phyloP scores from a whole-genome alignment of 345 rosid species.

The Clausena lansium region DNA sequence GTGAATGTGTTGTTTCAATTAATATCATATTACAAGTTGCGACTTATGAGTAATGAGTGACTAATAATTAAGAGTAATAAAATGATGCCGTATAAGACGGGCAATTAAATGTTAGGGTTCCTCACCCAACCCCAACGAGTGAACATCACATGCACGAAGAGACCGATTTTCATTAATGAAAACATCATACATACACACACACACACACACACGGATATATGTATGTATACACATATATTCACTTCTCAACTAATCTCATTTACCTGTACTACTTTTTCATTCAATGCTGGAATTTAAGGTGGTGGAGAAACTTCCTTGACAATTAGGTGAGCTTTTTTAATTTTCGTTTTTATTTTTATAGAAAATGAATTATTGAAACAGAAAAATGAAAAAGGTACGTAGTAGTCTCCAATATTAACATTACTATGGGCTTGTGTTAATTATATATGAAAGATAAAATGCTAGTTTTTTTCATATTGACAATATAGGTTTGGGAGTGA shows the following conservation, averaged over 20 bases:
- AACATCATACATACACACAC: no score
- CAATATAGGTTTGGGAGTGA: neutral
- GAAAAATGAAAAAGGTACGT: no score
- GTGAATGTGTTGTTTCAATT: no score
- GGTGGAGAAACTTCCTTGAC: neutral
- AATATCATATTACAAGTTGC: no score
- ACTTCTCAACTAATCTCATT: slow-evolving; percentile 11
- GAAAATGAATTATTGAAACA: neutral
- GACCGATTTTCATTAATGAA: slow-evolving; percentile 4
- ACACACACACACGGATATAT: no score
- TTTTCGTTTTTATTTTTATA: neutral
- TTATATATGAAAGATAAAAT: neutral
- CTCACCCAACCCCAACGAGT: neutral
- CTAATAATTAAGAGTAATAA: neutral
- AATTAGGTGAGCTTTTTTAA: slow-evolving; percentile 16
- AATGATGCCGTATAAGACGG: neutral
- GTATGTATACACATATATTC: neutral
- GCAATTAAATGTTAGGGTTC: neutral
- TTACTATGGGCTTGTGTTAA: neutral
- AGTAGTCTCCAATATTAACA: no score
- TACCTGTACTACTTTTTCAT: slow-evolving; percentile 3
- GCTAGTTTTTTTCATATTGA: neutral
- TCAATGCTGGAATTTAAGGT: slow-evolving; percentile 14
- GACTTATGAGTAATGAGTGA: neutral
- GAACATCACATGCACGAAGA: neutral